Conservation (phyloP, 306 rosid genomes). For the Casuarina equisetifolia region DNA sequence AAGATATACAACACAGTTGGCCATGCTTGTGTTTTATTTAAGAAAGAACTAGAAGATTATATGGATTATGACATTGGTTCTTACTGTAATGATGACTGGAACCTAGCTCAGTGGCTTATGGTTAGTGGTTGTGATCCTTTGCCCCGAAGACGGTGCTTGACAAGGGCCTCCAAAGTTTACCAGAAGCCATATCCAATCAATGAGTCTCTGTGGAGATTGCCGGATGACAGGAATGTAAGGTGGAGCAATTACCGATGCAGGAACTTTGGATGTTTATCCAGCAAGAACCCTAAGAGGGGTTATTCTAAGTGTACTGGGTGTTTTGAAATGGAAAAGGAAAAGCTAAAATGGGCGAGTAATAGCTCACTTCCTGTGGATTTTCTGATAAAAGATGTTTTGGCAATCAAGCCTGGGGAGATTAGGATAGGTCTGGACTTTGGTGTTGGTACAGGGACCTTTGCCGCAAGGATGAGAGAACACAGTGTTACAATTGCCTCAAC, state of each 20-base stretch:
- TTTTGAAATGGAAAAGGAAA: conserved; percentile 89
- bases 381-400: conserved; percentile 49
- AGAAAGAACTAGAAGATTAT: conserved; percentile 71
- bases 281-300: conserved; percentile 71
- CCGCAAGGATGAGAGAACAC: conserved; percentile 88
- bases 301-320: conserved; percentile 77
- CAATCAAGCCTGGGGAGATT: conserved; percentile 57
- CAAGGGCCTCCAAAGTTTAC: conserved; percentile 81
- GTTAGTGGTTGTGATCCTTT: conserved; percentile 89
- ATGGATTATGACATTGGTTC: conserved; percentile 95
- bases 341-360: conserved; percentile 75
- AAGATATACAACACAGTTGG: conserved; percentile 79
- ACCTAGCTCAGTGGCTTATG: conserved; percentile 81
- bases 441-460: conserved; percentile 80
- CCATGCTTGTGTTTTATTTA: conserved; percentile 73
- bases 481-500: conserved; percentile 74
- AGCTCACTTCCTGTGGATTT: conserved; percentile 51
- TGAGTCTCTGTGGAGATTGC: conserved; percentile 77
- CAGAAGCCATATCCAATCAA: conserved; percentile 70
- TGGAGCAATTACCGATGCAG: conserved; percentile 89
- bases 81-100: conserved; percentile 94
- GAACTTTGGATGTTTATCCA: conserved; percentile 67
- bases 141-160: conserved; percentile 79
- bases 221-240: conserved; percentile 76
- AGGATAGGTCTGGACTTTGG: conserved; percentile 86